Conservation (phyloP, 2,329 filamentous ascomycete genomes). For the Xylaria sp. region DNA sequence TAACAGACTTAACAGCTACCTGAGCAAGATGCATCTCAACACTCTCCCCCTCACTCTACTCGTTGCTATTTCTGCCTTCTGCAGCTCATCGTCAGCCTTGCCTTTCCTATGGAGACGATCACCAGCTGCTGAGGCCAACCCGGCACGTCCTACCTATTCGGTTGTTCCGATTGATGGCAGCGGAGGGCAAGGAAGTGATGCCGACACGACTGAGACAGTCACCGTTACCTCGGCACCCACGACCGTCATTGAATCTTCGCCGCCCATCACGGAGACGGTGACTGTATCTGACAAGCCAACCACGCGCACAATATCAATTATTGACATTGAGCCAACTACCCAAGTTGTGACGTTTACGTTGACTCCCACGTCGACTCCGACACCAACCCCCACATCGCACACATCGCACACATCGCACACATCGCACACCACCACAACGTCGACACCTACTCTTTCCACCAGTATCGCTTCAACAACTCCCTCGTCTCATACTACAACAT, state of each 20-base stretch:
- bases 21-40: conserved; percentile 49
- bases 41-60: conserved; percentile 43
- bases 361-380: conserved; percentile 37
- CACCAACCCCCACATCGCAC: conserved; percentile 18
- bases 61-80: conserved; percentile 43
- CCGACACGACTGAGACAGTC: conserved; percentile 43
- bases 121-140: conserved; percentile 38
- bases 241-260: conserved; percentile 50
- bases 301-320: conserved; percentile 46
- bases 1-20: not conserved
- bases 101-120: conserved; percentile 46
- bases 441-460: conserved; percentile 7
- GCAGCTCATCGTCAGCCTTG: conserved; percentile 41
- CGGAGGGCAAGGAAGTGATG: conserved; percentile 36
- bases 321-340: conserved; percentile 46
- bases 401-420: not conserved
- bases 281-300: conserved; percentile 41
- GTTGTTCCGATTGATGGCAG: conserved; percentile 54
- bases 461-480: conserved; percentile 4
- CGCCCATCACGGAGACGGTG: conserved; percentile 48
- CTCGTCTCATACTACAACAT: conserved; percentile 3
- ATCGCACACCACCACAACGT: conserved; percentile 4
- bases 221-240: conserved; percentile 52
- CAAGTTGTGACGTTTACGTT: conserved; percentile 40
- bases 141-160: conserved; percentile 52